Base-by-base conservation (phyloP, 176 grass and related monocot species). In the Cenchrus fungigraminus region DNA sequence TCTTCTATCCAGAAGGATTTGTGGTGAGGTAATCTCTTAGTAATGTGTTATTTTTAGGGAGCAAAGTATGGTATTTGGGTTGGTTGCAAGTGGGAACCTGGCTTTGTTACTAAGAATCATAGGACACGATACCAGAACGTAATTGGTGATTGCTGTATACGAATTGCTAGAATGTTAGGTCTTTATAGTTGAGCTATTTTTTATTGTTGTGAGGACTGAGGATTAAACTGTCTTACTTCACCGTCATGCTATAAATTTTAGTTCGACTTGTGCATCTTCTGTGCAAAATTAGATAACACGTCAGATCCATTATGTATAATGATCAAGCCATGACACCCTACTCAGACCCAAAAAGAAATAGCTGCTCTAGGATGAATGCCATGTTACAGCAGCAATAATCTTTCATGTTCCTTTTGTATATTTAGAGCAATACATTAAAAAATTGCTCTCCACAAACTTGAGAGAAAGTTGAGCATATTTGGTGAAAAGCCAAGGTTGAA, bases 261-360 rank as follows among this genome's bases (percentile, higher is more conserved):
- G 3, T 32, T 71, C 46, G 10, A 19, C 25, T 56, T 10, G 47
- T 11, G 50, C 57, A 56, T 77, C 22, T 73, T 88, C 17, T 37
- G 82, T 79, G 22, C 16, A 74, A 42, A 74, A 67, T 19, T 74
- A 56, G 47, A 81, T 8, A 51, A 45, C 25, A 82, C 5, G 37
- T n/a, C 7, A 42, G 13, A 50, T 59, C 62, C 66, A 54, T 74
- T 17, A 25, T 60, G 11, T 81, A 61, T 68, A 76, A 76, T 68
- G 51, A 42, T 45, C 15, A 14, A 60, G 5, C 52, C 37, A 13
- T 11, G 8, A 5, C 8, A 9, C 71, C 14, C 16, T 45, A 8
- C 12, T 4, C 3, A 42, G 20, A 65, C 12, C 54, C 16, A 31
- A 40, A 54, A 13, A 71, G 64, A 86, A 73, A 68, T 65, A 28